A percentile compares a stretch with the other conserved stretches of the same genome.
These are phyloP conservation scores for Pyrenula aspistea DNA, from an alignment of 495 filamentous ascomycete genomes.

Conservation along the genomic window DNA sequence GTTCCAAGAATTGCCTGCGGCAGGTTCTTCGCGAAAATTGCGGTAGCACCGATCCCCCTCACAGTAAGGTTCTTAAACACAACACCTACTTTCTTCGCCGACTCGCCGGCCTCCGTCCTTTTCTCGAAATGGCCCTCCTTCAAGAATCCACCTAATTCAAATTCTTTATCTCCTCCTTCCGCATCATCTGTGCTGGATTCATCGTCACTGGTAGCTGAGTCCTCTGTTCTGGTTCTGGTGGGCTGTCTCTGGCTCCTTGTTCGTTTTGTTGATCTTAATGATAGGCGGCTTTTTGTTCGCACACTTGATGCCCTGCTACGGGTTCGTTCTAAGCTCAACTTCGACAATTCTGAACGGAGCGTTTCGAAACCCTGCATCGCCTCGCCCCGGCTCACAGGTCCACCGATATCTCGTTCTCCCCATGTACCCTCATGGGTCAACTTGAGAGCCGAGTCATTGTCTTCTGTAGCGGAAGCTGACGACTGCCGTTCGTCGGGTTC, in stretches of 20 bases:
- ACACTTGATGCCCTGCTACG: conserved; percentile 12
- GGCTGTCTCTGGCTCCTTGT: conserved; percentile 5
- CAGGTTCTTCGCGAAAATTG: conserved; percentile 60
- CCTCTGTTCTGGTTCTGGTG: conserved; percentile 5
- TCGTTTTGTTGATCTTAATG: conserved; percentile 10
- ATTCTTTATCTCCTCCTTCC: conserved; percentile 41
- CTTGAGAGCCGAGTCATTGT: neutral
- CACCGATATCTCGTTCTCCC: conserved; percentile 61
- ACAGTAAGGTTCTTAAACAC: conserved; percentile 72
- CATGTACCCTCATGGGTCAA: conserved; percentile 45
- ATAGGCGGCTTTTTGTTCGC: conserved; percentile 9
- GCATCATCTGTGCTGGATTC: conserved; percentile 14
- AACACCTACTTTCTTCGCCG: conserved; percentile 75
- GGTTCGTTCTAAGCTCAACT: conserved; percentile 40
- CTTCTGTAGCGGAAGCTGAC: neutral
- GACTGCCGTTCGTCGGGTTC: conserved; percentile 2
- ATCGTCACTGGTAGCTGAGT: conserved; percentile 4
- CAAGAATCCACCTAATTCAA: conserved; percentile 64
- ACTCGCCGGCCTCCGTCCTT: conserved; percentile 49
- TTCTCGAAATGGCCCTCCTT: conserved; percentile 73
- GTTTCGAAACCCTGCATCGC: conserved; percentile 65
- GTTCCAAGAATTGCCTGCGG: conserved; percentile 71
- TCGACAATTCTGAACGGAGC: conserved; percentile 51
- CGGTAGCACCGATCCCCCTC: conserved; percentile 54
- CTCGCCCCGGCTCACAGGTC: conserved; percentile 44